phyloP scores from a whole-genome alignment of 192 early-diverging fungal species.

The Coemansia asiatica region DNA sequence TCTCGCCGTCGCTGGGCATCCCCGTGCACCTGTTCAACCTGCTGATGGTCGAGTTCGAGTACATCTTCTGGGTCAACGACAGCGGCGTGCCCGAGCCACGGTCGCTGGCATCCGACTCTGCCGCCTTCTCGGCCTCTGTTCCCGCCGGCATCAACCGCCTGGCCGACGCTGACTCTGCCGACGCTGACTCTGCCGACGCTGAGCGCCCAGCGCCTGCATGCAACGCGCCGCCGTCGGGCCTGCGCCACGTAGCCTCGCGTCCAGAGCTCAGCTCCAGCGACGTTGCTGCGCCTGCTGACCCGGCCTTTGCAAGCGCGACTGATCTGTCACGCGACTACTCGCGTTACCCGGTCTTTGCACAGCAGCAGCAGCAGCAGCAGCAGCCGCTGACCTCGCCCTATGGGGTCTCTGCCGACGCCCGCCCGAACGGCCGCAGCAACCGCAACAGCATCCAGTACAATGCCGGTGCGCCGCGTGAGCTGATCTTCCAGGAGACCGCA shows the following conservation, averaged over 20 bases:
- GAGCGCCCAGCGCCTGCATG: not conserved
- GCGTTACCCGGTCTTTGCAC: slow-evolving; percentile 33
- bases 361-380: too few species aligned
- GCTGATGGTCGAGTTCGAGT: slow-evolving; percentile 87
- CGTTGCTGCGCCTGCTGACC: slow-evolving; percentile 12
- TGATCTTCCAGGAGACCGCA: slow-evolving; percentile 47
- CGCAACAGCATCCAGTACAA: slow-evolving; percentile 57
- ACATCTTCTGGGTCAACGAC: slow-evolving; percentile 76
- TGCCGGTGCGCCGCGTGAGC: slow-evolving; percentile 50
- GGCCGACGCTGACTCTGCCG: slow-evolving; percentile 5
- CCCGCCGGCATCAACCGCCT: slow-evolving; percentile 33
- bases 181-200: not conserved
- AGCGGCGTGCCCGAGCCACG: slow-evolving; percentile 59
- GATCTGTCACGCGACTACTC: slow-evolving; percentile 34
- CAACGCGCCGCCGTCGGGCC: slow-evolving; percentile 3
- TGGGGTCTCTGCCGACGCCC: slow-evolving; percentile 11
- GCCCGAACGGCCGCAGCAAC: slow-evolving; percentile 34
- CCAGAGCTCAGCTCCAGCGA: slow-evolving; percentile 3
- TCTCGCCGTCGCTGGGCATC: slow-evolving; percentile 91
- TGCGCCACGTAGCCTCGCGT: slow-evolving; percentile 18
- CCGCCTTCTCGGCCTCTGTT: slow-evolving; percentile 29
- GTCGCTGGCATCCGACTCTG: slow-evolving; percentile 13
- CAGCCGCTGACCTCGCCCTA: slow-evolving; percentile 15
- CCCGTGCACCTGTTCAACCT: slow-evolving; percentile 92
- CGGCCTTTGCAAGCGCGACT: slow-evolving; percentile 14